phyloP scores from a whole-genome alignment of 805 yeast genomes.

The Suhomyces emberorum region DNA sequence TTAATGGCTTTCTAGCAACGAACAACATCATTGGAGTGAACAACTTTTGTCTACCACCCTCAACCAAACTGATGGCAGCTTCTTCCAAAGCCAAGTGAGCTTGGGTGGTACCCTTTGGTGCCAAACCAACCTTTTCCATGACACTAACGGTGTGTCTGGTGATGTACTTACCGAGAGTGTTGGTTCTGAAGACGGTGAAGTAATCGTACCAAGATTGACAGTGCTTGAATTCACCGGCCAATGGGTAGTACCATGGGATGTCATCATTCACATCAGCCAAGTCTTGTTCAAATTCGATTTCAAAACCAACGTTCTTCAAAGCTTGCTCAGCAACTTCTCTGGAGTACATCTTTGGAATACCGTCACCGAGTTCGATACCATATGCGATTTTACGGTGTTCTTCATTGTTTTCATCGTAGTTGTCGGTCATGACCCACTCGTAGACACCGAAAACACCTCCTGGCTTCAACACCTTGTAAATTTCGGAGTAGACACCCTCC shows the following conservation, averaged over 20 bases:
- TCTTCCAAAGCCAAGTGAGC: constrained; percentile 93
- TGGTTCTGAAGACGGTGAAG: constrained; percentile 84
- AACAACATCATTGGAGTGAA: constrained; percentile 98
- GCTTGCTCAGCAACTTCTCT: constrained; percentile 86
- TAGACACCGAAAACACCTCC: constrained; percentile 98
- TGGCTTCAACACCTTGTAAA: constrained; percentile 92
- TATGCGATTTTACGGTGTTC: constrained; percentile 93
- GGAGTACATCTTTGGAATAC: constrained; percentile 95
- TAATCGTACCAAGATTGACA: constrained; percentile 76
- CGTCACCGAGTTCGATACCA: constrained; percentile 98
- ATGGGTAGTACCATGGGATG: constrained; percentile 97
- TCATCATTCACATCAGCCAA: constrained; percentile 79
- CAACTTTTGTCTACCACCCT: constrained; percentile 84
- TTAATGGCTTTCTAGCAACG: constrained; percentile 76
- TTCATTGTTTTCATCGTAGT: constrained; percentile 78
- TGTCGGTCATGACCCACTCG: constrained; percentile 99
- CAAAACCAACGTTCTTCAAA: constrained; percentile 81
- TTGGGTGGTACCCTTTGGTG: constrained; percentile 85
- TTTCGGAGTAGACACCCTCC: constrained; percentile 94
- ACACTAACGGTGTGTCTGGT: constrained; percentile 77
- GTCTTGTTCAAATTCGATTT: constrained; percentile 70
- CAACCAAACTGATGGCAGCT: constrained; percentile 93
- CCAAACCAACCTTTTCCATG: constrained; percentile 82
- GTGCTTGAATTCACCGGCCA: constrained; percentile 90
- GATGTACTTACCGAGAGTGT: constrained; percentile 76